Percentiles rank a stretch among this genome's conserved stretches.
These are phyloP conservation scores for Lentinula guzmanii DNA, from an alignment of 768 basidiomycete genomes.

Conservation along the genomic window DNA sequence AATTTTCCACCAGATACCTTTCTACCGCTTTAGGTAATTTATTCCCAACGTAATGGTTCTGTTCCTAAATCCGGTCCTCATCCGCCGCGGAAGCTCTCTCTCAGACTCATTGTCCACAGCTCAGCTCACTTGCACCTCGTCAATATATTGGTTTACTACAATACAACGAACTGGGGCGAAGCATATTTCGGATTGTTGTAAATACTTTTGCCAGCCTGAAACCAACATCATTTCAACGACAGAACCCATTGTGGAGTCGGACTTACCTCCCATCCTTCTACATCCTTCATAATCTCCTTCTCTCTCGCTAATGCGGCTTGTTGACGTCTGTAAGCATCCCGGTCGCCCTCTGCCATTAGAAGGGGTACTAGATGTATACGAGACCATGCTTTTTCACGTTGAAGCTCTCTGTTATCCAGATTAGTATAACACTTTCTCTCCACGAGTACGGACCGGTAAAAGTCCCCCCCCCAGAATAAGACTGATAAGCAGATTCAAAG, in stretches of 20 bases:
- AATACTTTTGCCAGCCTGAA: conserved; percentile 77
- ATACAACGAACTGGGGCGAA: conserved; percentile 31
- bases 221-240: not conserved
- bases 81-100: not conserved
- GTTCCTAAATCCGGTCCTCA: conserved; percentile 1
- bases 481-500: conserved; percentile 36
- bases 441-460: conserved; percentile 32
- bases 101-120: no score
- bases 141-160: conserved; percentile 8
- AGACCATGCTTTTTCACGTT: conserved; percentile 92
- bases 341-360: conserved; percentile 89
- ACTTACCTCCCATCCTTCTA: conserved; percentile 85
- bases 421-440: conserved; percentile 23
- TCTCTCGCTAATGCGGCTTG: conserved; percentile 77
- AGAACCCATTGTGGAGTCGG: conserved; percentile 4
- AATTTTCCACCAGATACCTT: not conserved
- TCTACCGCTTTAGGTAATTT: not conserved
- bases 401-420: conserved; percentile 69
- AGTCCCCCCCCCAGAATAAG: conserved; percentile 4
- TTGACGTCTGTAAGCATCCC: conserved; percentile 77
- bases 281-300: conserved; percentile 91
- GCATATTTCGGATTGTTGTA: conserved; percentile 78
- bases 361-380: conserved; percentile 91
- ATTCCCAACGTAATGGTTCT: not conserved
- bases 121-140: not conserved